Conservation (phyloP, 495 filamentous ascomycete species). For the Staphylotrichum tortipilum region DNA sequence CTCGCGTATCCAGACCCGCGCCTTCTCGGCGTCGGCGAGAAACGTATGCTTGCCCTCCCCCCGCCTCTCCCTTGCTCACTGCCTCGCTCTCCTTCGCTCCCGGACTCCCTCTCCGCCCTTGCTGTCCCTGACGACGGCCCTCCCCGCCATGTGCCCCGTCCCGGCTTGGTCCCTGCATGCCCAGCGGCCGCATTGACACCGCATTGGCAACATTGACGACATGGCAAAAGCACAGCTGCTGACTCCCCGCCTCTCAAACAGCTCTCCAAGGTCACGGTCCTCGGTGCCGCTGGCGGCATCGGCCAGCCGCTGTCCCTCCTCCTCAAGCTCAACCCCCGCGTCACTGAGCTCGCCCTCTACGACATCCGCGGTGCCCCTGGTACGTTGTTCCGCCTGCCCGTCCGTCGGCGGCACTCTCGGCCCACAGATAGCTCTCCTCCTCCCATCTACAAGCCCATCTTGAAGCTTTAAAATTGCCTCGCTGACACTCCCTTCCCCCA, state of each 20-base stretch:
- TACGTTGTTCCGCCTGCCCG: too few relatives aligned
- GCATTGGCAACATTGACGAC: too few relatives aligned
- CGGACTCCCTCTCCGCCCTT: too few relatives aligned
- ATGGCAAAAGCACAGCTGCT: conserved; percentile 21
- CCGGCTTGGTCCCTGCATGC: not conserved
- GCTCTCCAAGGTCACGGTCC: conserved; percentile 93
- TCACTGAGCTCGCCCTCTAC: conserved; percentile 89
- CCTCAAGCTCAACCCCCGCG: conserved; percentile 91
- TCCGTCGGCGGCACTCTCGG: too few relatives aligned
- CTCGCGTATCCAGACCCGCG: conserved; percentile 72
- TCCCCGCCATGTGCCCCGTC: too few relatives aligned
- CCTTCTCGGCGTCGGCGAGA: conserved; percentile 87
- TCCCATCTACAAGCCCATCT: too few relatives aligned
- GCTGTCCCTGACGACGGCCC: too few relatives aligned
- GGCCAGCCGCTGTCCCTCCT: conserved; percentile 96
- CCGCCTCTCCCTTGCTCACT: too few relatives aligned
- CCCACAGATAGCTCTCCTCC: not conserved
- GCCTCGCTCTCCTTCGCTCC: too few relatives aligned
- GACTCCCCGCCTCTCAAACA: conserved; percentile 29
- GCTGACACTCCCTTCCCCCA: not conserved
- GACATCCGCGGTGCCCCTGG: conserved; percentile 93
- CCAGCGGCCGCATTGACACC: not conserved
- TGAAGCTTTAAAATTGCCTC: too few relatives aligned
- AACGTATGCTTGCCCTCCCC: conserved; percentile 51
- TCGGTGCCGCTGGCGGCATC: conserved; percentile 95